These are phyloP conservation scores for Ballota nigra DNA, from an alignment of 257 asterid species.

Conservation along the genomic window DNA sequence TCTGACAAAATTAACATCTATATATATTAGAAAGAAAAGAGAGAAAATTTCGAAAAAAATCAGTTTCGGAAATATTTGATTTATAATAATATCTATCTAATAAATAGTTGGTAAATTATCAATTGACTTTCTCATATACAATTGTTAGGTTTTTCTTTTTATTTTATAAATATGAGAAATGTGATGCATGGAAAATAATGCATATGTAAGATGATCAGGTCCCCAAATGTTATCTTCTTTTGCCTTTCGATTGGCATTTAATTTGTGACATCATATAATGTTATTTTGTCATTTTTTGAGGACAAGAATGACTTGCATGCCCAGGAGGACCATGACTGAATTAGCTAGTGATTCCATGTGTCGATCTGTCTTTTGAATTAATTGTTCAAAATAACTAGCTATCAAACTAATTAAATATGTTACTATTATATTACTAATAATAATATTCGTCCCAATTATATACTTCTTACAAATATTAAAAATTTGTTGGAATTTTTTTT, in stretches of 20 bases:
- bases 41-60: not conserved
- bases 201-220: constrained; percentile 26
- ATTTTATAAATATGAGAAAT: not conserved
- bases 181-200: not conserved
- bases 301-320: constrained; percentile 17
- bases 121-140: no score
- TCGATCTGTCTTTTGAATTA: not conserved
- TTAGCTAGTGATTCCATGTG: constrained; percentile 17
- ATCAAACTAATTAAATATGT: no score
- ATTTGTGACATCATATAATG: constrained; percentile 26
- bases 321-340: not conserved
- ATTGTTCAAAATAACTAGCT: not conserved
- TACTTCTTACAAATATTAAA: no score
- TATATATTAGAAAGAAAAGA: not conserved
- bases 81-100: not conserved
- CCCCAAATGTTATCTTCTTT: constrained; percentile 34
- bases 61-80: no score
- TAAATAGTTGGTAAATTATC: not conserved
- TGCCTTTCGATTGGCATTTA: constrained; percentile 11
- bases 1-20: constrained; percentile 21
- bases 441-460: no score
- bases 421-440: no score
- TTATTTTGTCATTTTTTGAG: constrained; percentile 24
- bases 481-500: no score
- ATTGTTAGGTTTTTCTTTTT: no score